phyloP scores from a whole-genome alignment of 164 flowering plant species.

The Kalanchoe fedtschenkoi region DNA sequence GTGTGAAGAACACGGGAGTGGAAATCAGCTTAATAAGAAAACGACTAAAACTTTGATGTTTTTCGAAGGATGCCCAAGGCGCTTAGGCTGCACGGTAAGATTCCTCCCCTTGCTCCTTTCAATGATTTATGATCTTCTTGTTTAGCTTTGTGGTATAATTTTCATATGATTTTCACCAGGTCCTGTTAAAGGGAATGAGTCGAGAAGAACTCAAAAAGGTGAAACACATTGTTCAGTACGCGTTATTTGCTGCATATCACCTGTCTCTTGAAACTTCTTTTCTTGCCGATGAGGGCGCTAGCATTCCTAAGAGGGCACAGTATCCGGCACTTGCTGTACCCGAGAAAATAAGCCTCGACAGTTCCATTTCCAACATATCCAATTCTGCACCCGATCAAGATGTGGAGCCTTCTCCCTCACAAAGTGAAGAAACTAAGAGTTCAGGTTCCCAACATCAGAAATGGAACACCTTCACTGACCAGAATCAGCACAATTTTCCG shows the following conservation, averaged over 20 bases:
- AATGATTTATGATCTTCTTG: not conserved
- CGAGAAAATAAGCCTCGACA: conserved; percentile 25
- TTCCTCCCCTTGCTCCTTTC: not conserved
- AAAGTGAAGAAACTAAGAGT: conserved; percentile 13
- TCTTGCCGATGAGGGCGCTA: conserved; percentile 96
- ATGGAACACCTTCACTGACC: too few relatives aligned
- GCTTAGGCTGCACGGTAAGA: conserved; percentile 94
- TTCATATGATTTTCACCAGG: conserved; percentile 28
- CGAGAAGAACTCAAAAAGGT: conserved; percentile 75
- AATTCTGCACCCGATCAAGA: conserved; percentile 11
- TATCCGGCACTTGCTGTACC: conserved; percentile 29
- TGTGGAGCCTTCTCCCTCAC: conserved; percentile 12
- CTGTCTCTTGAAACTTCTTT: conserved; percentile 88
- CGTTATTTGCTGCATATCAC: conserved; percentile 92
- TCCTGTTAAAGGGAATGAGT: conserved; percentile 56
- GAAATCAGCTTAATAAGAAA: conserved; percentile 50
- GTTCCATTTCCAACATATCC: conserved; percentile 21
- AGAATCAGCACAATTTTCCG: not conserved
- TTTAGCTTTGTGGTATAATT: not conserved
- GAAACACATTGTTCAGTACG: conserved; percentile 78
- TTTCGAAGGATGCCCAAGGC: conserved; percentile 96
- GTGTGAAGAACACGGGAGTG: conserved; percentile 42
- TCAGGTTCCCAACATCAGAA: conserved; percentile 2
- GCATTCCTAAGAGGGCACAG: conserved; percentile 39
- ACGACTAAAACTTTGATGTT: conserved; percentile 80